phyloP scores from a whole-genome alignment of 331 rosid species.

The Rhamnella rubrinervis region DNA sequence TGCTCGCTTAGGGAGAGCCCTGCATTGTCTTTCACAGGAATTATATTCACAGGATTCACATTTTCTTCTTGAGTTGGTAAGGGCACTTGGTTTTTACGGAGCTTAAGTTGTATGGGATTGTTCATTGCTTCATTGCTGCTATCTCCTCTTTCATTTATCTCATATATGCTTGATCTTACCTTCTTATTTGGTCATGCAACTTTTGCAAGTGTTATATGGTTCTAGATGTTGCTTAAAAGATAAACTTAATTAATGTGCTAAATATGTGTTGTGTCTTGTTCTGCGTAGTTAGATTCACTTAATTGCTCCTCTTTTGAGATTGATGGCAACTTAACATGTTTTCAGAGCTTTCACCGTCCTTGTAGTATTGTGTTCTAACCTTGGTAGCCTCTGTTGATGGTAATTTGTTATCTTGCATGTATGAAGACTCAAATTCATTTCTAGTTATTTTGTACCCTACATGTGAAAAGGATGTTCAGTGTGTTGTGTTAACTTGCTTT shows the following conservation, averaged over 20 bases:
- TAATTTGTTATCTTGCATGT: no score
- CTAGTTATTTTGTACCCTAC: no score
- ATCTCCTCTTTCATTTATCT: background rate
- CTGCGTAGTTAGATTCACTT: no score
- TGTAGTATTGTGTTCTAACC: no score
- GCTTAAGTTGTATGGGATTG: constrained; percentile 9
- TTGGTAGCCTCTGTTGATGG: no score
- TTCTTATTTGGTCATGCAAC: background rate
- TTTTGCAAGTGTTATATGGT: background rate
- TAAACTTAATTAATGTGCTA: background rate
- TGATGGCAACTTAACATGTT: no score
- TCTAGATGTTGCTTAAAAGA: background rate
- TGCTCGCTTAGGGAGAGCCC: constrained; percentile 97
- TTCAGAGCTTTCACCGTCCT: no score
- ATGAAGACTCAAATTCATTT: no score
- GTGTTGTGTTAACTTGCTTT: no score
- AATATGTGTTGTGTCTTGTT: no score
- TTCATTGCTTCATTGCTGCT: background rate
- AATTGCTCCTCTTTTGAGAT: no score
- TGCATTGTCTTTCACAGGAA: constrained; percentile 97
- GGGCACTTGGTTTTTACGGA: constrained; percentile 11
- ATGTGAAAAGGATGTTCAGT: no score
- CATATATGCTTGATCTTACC: background rate
- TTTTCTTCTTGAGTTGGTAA: constrained; percentile 96
- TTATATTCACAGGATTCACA: constrained; percentile 99